These are phyloP conservation scores for Gamsiella multidivaricata DNA, from an alignment of 192 early-diverging fungal genomes.

Conservation along the genomic window DNA sequence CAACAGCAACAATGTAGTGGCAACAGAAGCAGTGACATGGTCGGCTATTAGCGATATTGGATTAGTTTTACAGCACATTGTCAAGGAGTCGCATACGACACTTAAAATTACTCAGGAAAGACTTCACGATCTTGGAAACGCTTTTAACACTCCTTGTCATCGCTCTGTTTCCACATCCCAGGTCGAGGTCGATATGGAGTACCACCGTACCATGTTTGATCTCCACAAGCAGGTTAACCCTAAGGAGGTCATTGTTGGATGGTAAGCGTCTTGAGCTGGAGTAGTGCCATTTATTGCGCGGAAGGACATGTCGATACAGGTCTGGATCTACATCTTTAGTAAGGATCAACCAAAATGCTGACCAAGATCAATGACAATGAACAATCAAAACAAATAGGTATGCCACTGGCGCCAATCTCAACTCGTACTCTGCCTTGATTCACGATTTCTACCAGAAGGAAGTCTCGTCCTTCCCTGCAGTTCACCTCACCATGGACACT, in stretches of 20 bases:
- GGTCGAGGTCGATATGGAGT: constrained; percentile 91
- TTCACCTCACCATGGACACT: constrained; percentile 91
- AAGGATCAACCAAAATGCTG: not conserved
- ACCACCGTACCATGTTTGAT: constrained; percentile 86
- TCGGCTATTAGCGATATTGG: no score
- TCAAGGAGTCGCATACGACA: no score
- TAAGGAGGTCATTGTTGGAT: constrained; percentile 92
- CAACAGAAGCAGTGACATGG: no score
- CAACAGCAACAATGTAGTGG: not conserved
- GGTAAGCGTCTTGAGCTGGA: constrained; percentile 58
- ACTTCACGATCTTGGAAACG: no score
- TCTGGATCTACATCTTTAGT: no score
- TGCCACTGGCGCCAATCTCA: constrained; percentile 73
- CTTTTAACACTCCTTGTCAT: not conserved
- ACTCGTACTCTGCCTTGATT: constrained; percentile 76
- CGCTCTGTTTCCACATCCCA: constrained; percentile 30
- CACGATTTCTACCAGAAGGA: constrained; percentile 87
- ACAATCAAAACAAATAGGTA: constrained; percentile 59
- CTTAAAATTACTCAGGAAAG: no score
- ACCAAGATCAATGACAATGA: not conserved
- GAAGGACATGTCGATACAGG: no score
- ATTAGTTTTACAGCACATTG: no score
- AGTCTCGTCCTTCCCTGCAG: constrained; percentile 76
- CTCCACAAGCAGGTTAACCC: constrained; percentile 91
- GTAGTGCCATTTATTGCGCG: no score